Evolutionary conservation across 371 early-diverging fungal species (phyloP).

Genomic region (Mortierella sp.): DNA sequence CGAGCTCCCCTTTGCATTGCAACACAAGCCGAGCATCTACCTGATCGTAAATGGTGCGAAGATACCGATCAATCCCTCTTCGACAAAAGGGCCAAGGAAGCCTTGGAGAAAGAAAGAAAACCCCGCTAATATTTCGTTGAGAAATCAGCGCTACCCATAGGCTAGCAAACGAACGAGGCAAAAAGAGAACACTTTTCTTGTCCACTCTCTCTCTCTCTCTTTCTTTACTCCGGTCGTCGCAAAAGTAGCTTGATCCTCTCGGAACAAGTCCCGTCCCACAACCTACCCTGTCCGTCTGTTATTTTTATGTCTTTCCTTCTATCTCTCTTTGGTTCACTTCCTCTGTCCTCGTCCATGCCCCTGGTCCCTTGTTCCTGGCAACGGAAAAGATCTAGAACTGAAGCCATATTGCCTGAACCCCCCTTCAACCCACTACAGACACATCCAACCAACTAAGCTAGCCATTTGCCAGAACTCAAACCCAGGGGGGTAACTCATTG

Average conservation of each 20-base stretch:
- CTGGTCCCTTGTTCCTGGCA: too few relatives aligned
- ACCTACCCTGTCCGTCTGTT: not conserved
- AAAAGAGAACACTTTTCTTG: not conserved
- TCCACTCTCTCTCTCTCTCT: not conserved
- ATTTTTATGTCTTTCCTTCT: not conserved
- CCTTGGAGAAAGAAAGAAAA: not conserved
- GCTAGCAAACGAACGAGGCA: too few relatives aligned
- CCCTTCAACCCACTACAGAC: too few relatives aligned
- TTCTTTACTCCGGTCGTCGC: not conserved
- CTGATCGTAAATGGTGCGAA: not conserved
- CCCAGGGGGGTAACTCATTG: too few relatives aligned
- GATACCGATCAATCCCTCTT: not conserved
- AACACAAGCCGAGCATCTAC: not conserved
- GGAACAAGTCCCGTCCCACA: constrained; percentile 8
- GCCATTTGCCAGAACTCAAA: too few relatives aligned
- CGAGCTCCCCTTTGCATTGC: not conserved
- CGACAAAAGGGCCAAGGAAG: constrained; percentile 9
- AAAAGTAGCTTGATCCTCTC: not conserved
- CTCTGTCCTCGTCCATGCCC: not conserved
- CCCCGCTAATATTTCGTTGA: not conserved
- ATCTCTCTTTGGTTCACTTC: not conserved
- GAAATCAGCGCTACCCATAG: not conserved
- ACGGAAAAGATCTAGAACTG: too few relatives aligned
- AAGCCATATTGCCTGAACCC: too few relatives aligned
- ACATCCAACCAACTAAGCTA: too few relatives aligned